Conservation (phyloP, 2,329 filamentous ascomycete species). For the Huntiella omanensis region DNA sequence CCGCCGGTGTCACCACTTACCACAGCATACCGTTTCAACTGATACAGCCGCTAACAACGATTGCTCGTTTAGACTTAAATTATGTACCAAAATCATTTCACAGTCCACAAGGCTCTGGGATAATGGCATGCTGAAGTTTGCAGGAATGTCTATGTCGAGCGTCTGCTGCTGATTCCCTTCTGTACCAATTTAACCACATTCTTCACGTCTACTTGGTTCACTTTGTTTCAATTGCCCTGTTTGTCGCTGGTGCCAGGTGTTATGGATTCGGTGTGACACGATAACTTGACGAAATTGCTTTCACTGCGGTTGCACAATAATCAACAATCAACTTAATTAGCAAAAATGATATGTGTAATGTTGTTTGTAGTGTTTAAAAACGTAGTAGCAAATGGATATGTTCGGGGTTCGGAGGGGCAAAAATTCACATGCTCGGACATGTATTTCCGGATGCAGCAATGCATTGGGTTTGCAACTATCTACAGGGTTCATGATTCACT, state of each 20-base stretch:
- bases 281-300: slow-evolving; percentile 2
- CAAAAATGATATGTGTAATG: neutral
- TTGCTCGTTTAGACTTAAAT: slow-evolving; percentile 10
- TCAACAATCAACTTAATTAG: slow-evolving; percentile 8
- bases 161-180: slow-evolving; percentile 11
- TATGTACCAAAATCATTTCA: slow-evolving; percentile 12
- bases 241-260: neutral
- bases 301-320: neutral
- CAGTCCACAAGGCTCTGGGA: slow-evolving; percentile 12
- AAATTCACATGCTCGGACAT: too few species aligned
- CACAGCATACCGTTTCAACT: too few species aligned
- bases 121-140: slow-evolving; percentile 12
- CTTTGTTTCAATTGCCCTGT: neutral
- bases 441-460: too few species aligned
- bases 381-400: too few species aligned
- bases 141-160: slow-evolving; percentile 11
- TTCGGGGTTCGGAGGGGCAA: too few species aligned
- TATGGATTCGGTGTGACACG: slow-evolving; percentile 4
- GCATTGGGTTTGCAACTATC: too few species aligned
- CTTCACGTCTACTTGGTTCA: slow-evolving; percentile 10
- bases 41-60: too few species aligned
- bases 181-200: slow-evolving; percentile 13
- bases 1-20: too few species aligned
- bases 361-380: too few species aligned
- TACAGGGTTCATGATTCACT: too few species aligned